Conservation (phyloP, 1,284 basidiomycete species). For the Sporisorium scitamineum region DNA sequence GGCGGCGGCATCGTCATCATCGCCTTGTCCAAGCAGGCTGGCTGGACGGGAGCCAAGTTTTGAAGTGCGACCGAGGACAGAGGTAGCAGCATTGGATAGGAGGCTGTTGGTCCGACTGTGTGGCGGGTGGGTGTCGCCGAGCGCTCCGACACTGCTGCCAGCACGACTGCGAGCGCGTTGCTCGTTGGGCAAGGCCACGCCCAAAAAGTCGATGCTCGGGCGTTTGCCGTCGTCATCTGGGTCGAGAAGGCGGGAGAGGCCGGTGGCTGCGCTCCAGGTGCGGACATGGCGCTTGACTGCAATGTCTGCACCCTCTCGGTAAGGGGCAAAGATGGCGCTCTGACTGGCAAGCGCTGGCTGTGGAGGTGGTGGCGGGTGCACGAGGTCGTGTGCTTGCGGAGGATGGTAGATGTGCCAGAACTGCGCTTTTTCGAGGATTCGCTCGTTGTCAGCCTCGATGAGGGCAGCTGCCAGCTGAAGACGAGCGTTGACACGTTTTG, state of each 20-base stretch:
- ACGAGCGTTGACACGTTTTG: conserved; percentile 58
- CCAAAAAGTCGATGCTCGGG: conserved; percentile 60
- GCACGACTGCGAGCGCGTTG: conserved; percentile 42
- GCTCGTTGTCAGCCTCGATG: conserved; percentile 67
- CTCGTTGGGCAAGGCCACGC: conserved; percentile 57
- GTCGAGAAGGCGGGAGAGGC: conserved; percentile 41
- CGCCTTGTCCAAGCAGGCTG: conserved; percentile 18
- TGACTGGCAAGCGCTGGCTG: conserved; percentile 59
- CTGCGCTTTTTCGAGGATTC: conserved; percentile 52
- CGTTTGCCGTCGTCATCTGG: conserved; percentile 38
- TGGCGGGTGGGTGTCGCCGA: conserved; percentile 8
- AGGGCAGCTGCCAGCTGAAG: conserved; percentile 66
- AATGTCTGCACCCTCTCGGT: conserved; percentile 32
- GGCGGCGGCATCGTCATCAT: conserved; percentile 15
- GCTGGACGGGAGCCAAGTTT: conserved; percentile 26
- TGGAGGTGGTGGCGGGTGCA: conserved; percentile 48
- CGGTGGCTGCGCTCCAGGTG: conserved; percentile 47
- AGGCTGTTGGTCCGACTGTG: conserved; percentile 41
- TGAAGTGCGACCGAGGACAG: conserved; percentile 38
- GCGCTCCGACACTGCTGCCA: conserved; percentile 36
- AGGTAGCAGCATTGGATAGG: conserved; percentile 36
- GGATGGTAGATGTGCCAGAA: conserved; percentile 49
- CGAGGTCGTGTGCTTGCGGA: conserved; percentile 19
- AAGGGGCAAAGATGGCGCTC: conserved; percentile 63
- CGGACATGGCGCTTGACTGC: conserved; percentile 46